Evolutionary conservation across 2,329 filamentous ascomycete species (phyloP), one percentile per base, ranked within the genome.

Genomic region (Alternaria incomplexa): DNA sequence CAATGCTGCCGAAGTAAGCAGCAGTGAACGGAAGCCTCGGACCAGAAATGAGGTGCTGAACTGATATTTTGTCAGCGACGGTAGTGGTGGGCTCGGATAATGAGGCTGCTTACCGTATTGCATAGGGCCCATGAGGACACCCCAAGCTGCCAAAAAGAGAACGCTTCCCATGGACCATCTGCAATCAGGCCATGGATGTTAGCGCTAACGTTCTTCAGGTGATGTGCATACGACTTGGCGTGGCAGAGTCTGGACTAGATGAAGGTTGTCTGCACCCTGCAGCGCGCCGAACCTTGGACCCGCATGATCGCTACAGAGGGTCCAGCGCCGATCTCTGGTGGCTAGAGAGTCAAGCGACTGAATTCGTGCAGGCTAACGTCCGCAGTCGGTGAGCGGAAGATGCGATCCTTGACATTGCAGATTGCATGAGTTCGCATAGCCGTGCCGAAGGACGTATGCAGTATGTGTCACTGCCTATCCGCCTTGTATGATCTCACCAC

Each of bases 111-210:
- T 71, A 73, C 83, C 80, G 80, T 98, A 99, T 71, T 89, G 86
- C 82, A 90, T 85, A 93, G 94, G 58, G 47, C 96, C 96, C 92
- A 97, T 97, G 83, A 98, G 88, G 70, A 95, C 93, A 25, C 93
- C 93, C 87, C 96, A 99, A 72, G 94, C 97, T 72, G 89, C 88
- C 73, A 98, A 86, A 84, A 98, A 98, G 69, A 99, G 86, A 52
- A 92, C 78, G 52, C 95, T 97, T 58, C 94, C 96, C 79, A 97
- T 89, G 53, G 95, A 93, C 96, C 96, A 99, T 85, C 96, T 98
- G 81, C 32, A 78, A 70, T 68, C 53, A 71, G 66, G 65, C 60
- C 67, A 71, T 61, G 73, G 40, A 65, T 46, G 72, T 83, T 82
- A 80, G 79, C 80, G 65, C 72, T 69, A 67, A 62, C 54, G 54